Conservation (phyloP, 2,329 filamentous ascomycete species). For the Penicillium sp. region DNA sequence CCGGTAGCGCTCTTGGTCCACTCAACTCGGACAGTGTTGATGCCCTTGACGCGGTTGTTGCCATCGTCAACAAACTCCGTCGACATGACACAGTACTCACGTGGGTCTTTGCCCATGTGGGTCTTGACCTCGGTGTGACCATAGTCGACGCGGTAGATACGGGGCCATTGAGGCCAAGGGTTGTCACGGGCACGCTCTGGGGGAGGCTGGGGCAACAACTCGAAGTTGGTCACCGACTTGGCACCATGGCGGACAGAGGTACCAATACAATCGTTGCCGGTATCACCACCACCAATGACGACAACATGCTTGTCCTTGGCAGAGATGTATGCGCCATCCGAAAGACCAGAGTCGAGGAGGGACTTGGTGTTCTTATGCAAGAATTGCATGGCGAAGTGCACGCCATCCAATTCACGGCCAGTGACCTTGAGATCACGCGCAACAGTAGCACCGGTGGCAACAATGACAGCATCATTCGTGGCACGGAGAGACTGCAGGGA, state of each 20-base stretch:
- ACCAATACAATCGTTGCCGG: conserved; percentile 96
- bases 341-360: conserved; percentile 83
- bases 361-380: conserved; percentile 97
- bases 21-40: conserved; percentile 92
- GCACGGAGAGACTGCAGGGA: conserved; percentile 70
- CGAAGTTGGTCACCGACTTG: conserved; percentile 95
- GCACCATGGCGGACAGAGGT: conserved; percentile 93
- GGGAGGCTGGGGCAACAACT: conserved; percentile 88
- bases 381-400: conserved; percentile 98
- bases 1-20: conserved; percentile 88
- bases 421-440: conserved; percentile 90
- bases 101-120: conserved; percentile 92
- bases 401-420: conserved; percentile 80
- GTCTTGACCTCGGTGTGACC: conserved; percentile 94
- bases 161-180: conserved; percentile 97
- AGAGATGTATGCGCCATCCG: conserved; percentile 82
- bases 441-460: conserved; percentile 90
- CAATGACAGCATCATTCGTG: conserved; percentile 77
- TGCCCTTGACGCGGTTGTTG: conserved; percentile 83
- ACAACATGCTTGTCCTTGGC: conserved; percentile 95
- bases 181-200: conserved; percentile 89
- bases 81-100: conserved; percentile 97
- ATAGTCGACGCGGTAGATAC: conserved; percentile 97
- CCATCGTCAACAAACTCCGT: conserved; percentile 94
- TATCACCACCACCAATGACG: conserved; percentile 96